Evolutionary conservation across 2,329 filamentous ascomycete genomes (phyloP), one percentile per base, ranked within the genome.

Genomic region (Aspergillus sp.): DNA sequence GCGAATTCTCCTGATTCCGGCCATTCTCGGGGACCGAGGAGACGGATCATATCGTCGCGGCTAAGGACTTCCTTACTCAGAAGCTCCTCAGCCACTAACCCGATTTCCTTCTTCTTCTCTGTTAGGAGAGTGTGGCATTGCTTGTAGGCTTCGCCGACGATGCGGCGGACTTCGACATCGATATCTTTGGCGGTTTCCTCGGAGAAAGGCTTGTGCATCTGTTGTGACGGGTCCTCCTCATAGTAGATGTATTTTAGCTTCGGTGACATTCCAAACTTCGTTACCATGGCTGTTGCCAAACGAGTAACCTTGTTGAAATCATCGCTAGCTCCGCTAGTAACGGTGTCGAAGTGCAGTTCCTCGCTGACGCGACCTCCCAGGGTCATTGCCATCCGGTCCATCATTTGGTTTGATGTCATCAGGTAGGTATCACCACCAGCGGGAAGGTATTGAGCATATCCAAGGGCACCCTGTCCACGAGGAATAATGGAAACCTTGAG

Each of bases 351-450:
- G 78, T 99, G 93, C 7, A 99, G 80, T 76, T 99, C 95, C 78
- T 99, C 95, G 18, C 89, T 95, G 22, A 99, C 90, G 64, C 95
- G 91, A 2, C 95, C 95, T 66, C 93, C 95, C 55, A 99, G 87
- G 2, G 93, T 97, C 95, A 99, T 99, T 63, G 95, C 95, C 95
- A 99, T 99, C 66, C 95, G 92, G 75, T 99, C 95, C 91, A 98
- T 96, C 42, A 99, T 83, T 78, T 99, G 95, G 72, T 93, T 88
- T 62, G 91, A 88, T 70, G 89, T 96, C 93, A 99, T 95, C 62
- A 99, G 84, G 74, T 98, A 98, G 8, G 91, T 91, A 71, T 99
- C 95, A 42, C 74, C 74, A 56, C 88, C 87, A 20, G 88, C 83
- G 1, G 95, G 95, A n/a, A 99, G 84, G 74, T 98, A 98, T 76